Base-by-base conservation (phyloP, 441 rosid species). In the Dalechampia spathulata region DNA sequence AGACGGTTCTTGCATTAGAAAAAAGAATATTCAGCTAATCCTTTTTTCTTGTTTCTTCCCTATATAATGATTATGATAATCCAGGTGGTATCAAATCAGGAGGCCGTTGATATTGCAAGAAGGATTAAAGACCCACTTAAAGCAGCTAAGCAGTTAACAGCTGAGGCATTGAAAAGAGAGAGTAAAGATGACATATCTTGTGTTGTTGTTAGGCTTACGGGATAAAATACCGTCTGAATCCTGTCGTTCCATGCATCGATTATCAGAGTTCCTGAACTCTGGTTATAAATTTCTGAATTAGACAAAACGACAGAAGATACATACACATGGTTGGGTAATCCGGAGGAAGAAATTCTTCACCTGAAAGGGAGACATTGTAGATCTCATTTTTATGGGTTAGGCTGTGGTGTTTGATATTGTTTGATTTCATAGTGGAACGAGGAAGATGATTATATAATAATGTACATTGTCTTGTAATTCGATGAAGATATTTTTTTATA, bases 121-220 rank as follows among this genome's bases (percentile, higher is more conserved):
- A 80, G 70, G 78, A 55, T 72, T 41, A 87, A 72, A 72, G 92
- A 90, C 65, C 96, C 98, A 11, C 43, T 70, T 75, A 85, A 83
- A 78, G 98, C 98, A 44, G 94, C 96, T 0, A 90, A 87, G 75
- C 85, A 82, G 67, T 59, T 90, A 65, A 83, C 84, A 7, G 63
- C 90, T 0, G 98, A 87, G 75, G 96, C 98, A 22, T 41, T 90
- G 62, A 74, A 76, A 70, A 76, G 84, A 73, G 90, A 80, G 2
- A 90, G 95, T 41, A 87, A 79, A 79, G 98, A 90, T 45, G 98
- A 90, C 46, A 90, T 90, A 36, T 90, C 96, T 52, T 90, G 98
- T 44, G 69, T 90, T 2, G 96, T 90, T 6, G 79, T 90, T 61
- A 83, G 87, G 63, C 80, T 90, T 55, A 78, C 82, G 67, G 78